Percentiles rank a stretch among this genome's conserved stretches.
Evolutionary conservation across 768 basidiomycete species (phyloP).

Genomic region (Podaxis sp.): DNA sequence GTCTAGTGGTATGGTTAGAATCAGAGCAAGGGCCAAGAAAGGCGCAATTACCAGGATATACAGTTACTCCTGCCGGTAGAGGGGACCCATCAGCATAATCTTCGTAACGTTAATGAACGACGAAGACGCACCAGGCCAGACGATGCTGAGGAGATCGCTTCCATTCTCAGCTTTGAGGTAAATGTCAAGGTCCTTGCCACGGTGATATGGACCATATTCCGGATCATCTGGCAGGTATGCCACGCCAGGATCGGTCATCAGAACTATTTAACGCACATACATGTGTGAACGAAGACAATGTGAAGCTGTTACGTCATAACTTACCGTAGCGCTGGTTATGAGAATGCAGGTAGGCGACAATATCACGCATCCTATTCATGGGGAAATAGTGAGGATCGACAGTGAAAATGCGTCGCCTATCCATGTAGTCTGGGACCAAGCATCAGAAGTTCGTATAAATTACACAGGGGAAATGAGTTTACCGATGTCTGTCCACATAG

Average conservation of each 20-base stretch:
- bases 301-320: slow-evolving; percentile 17
- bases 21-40: not conserved
- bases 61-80: slow-evolving; percentile 1
- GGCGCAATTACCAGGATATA: slow-evolving; percentile 4
- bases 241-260: slow-evolving; percentile 77
- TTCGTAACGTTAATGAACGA: not conserved
- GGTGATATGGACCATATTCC: slow-evolving; percentile 52
- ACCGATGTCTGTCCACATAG: slow-evolving; percentile 82
- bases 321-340: slow-evolving; percentile 59
- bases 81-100: no score
- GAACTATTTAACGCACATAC: slow-evolving; percentile 33
- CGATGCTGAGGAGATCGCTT: not conserved
- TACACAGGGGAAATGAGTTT: not conserved
- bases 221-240: slow-evolving; percentile 42
- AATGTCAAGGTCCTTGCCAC: slow-evolving; percentile 33
- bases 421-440: slow-evolving; percentile 58
- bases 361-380: slow-evolving; percentile 57
- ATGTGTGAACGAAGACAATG: not conserved
- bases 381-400: slow-evolving; percentile 70
- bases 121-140: not conserved
- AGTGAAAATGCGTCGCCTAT: slow-evolving; percentile 64
- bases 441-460: not conserved
- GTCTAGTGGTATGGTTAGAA: slow-evolving; percentile 27
- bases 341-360: slow-evolving; percentile 57
- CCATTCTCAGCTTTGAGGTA: not conserved